Conservation (phyloP, 2,329 filamentous ascomycete species). For the Nothophaeocryptopus gaeumannii region DNA sequence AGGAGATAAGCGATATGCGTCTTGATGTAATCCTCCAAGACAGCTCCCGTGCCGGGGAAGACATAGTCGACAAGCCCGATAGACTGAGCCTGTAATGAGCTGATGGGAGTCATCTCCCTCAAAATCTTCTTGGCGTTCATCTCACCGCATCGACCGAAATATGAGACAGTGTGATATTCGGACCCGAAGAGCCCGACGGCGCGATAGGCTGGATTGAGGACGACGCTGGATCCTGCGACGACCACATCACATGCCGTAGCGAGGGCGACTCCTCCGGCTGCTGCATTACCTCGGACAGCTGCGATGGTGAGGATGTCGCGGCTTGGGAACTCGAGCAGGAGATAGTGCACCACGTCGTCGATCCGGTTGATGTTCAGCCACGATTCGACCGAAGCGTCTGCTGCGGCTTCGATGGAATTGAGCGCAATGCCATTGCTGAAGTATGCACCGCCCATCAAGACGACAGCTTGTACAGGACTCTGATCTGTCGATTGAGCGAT, state of each 20-base stretch:
- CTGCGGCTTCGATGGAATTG: constrained; percentile 44
- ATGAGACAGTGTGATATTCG: constrained; percentile 44
- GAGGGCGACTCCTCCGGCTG: constrained; percentile 45
- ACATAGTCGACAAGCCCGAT: constrained; percentile 43
- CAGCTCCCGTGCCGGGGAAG: constrained; percentile 34
- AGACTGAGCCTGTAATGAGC: constrained; percentile 38
- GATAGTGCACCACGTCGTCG: constrained; percentile 41
- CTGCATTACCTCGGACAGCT: constrained; percentile 43
- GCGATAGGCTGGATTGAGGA: constrained; percentile 45
- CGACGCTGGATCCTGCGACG: constrained; percentile 39
- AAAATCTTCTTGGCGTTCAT: constrained; percentile 34
- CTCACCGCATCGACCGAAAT: constrained; percentile 39
- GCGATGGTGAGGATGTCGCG: constrained; percentile 40
- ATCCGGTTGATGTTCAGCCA: constrained; percentile 48
- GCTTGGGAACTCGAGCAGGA: constrained; percentile 40
- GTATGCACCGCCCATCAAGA: constrained; percentile 44
- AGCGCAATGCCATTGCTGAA: constrained; percentile 47
- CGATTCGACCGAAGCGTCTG: constrained; percentile 40
- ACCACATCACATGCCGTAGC: constrained; percentile 40
- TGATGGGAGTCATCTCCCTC: constrained; percentile 40
- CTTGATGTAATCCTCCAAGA: constrained; percentile 38
- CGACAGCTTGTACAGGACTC: constrained; percentile 36
- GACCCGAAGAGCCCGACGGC: constrained; percentile 39
- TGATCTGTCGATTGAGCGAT: constrained; percentile 30
- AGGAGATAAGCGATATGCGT: constrained; percentile 37